These are phyloP conservation scores for Agaricus subrufescens DNA, from an alignment of 768 basidiomycete genomes.

Conservation along the genomic window DNA sequence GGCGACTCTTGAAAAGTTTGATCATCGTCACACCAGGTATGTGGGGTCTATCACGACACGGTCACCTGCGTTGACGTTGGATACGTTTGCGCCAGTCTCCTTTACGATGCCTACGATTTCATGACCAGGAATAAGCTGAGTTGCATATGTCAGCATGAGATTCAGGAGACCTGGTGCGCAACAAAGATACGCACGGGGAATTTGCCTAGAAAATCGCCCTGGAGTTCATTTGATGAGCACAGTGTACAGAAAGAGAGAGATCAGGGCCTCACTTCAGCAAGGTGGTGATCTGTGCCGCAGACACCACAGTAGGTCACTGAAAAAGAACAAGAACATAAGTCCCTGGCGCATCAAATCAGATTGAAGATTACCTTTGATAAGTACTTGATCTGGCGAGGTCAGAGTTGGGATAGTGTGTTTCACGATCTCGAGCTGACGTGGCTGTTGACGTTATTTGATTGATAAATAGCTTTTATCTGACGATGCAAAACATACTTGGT, in stretches of 20 bases:
- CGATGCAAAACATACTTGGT: background rate
- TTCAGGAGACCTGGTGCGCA: background rate
- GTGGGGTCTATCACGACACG: slow-evolving; percentile 79
- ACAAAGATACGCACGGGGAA: slow-evolving; percentile 49
- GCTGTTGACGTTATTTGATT: slow-evolving; percentile 22
- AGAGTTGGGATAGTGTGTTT: slow-evolving; percentile 49
- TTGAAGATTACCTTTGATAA: slow-evolving; percentile 47
- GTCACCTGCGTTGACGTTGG: slow-evolving; percentile 71
- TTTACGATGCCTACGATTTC: slow-evolving; percentile 64
- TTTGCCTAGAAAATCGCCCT: slow-evolving; percentile 65
- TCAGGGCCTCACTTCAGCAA: slow-evolving; percentile 37
- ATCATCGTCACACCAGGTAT: slow-evolving; percentile 42
- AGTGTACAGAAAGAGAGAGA: background rate
- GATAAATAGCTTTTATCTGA: background rate
- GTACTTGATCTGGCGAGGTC: slow-evolving; percentile 40
- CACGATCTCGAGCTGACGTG: slow-evolving; percentile 48
- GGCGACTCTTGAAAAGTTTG: too few species aligned
- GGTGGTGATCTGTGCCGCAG: slow-evolving; percentile 62
- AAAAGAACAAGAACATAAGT: background rate
- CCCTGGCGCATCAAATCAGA: background rate
- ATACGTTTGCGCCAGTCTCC: slow-evolving; percentile 77
- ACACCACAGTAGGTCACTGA: slow-evolving; percentile 44
- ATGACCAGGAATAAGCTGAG: slow-evolving; percentile 38
- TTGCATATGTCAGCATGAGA: background rate
- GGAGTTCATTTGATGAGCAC: slow-evolving; percentile 12